Evolutionary conservation across 2,329 filamentous ascomycete species (phyloP).

Genomic region (Xylariaceae sp.): DNA sequence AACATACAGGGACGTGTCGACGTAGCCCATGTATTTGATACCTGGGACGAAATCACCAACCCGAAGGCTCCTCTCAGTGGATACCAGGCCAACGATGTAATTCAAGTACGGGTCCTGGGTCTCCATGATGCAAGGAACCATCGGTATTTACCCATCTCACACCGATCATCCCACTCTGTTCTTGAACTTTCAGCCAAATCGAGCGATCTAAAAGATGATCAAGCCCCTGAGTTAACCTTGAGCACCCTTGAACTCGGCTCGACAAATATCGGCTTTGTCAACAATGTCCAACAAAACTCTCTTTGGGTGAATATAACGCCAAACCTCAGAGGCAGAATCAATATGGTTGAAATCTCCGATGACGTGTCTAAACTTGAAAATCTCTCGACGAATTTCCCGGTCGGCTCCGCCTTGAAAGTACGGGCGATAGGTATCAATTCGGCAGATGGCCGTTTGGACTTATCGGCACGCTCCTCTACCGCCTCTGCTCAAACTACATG

Average conservation of each 20-base stretch:
- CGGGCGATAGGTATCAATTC: conserved; percentile 72
- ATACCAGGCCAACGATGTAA: conserved; percentile 66
- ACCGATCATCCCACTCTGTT: conserved; percentile 75
- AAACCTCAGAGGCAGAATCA: conserved; percentile 78
- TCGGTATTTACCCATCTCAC: conserved; percentile 85
- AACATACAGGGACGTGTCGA: conserved; percentile 91
- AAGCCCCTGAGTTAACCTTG: conserved; percentile 56
- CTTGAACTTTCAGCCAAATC: conserved; percentile 84
- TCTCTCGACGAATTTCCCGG: conserved; percentile 73
- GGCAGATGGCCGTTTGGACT: conserved; percentile 71
- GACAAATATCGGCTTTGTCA: conserved; percentile 78
- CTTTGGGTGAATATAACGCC: conserved; percentile 91
- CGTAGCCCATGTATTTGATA: conserved; percentile 83
- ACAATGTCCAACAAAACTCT: conserved; percentile 75
- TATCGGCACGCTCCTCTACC: conserved; percentile 68
- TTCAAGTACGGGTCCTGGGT: conserved; percentile 76
- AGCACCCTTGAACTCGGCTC: conserved; percentile 70
- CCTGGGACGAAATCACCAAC: conserved; percentile 81
- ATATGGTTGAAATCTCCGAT: conserved; percentile 79
- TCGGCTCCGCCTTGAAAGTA: conserved; percentile 83
- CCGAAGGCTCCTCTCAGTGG: conserved; percentile 73
- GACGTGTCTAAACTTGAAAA: conserved; percentile 77
- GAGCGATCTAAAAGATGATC: conserved; percentile 52
- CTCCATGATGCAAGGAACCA: conserved; percentile 88
- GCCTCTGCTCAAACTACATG: conserved; percentile 59